Base-by-base conservation (phyloP, 169 alveolate genomes). In the Amoebophrya sp. region DNA sequence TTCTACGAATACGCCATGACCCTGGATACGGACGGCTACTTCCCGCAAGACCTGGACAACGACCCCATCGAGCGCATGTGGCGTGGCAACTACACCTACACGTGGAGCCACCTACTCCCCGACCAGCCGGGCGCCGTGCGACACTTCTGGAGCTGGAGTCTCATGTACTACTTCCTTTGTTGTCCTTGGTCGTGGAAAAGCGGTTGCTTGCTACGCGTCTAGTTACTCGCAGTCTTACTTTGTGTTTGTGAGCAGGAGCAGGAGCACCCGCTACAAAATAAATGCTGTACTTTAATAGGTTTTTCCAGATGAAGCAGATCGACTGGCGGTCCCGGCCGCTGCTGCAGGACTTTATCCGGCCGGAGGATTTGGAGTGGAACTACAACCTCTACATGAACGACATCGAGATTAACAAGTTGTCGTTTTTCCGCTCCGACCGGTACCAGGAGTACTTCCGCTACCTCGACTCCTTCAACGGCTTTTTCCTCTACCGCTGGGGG, bases 41-140 rank as follows among this genome's bases (percentile, higher is more conserved):
- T 70, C 45, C 89, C 89, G 89, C 45, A 70, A 29, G 41, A 10
- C 2, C 89, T 70, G 42, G 89, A 29, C 89, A 7, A 70, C 42
- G 89, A 70, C 89, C 89, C 89, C 40, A 70, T 70, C 7, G 45
- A 70, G 89, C 40, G n/a, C 23, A 70, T 70, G 89, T 70, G 42
- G 89, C 45, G 42, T 26, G 89, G 89, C 7, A 39, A 70, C 29
- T 70, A 70, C 42, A 39, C 42, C 89, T 70, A 70, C 42, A 70
- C 45, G 41, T 70, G 42, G 45, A 20, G 41, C 40, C 89, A 70
- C 89, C 10, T 39, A 16, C 89, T 70, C 41, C 40, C 40, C 20
- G 89, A 70, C 89, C 89, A 70, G 89, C 89, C 89, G 4, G 89
- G 45, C n/a, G 89, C 89, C 20, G 89, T 70, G 45, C 89, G 42